phyloP scores from a whole-genome alignment of 2,329 filamentous ascomycete genomes.

The Talaromyces sp. region DNA sequence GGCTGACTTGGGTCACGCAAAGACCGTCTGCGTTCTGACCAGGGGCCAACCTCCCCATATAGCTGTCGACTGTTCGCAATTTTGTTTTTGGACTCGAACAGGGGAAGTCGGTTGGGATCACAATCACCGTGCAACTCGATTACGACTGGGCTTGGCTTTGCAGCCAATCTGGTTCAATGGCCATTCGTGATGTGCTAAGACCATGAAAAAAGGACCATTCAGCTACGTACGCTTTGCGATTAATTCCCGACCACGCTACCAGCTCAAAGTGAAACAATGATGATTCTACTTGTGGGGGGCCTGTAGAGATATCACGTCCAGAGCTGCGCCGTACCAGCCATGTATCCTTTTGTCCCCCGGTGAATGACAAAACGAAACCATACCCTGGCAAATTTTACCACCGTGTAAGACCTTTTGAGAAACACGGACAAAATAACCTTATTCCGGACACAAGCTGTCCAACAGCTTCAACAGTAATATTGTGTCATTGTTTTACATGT shows the following conservation, averaged over 20 bases:
- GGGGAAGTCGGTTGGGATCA: neutral
- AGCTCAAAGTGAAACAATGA: neutral
- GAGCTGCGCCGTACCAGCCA: neutral
- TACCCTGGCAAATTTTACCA: neutral
- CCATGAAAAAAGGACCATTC: neutral
- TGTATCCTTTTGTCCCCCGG: neutral
- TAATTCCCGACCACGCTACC: neutral
- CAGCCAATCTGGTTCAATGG: neutral
- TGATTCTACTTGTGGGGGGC: neutral
- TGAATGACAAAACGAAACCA: neutral
- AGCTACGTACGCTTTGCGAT: neutral
- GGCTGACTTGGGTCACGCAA: neutral
- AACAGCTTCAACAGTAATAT: neutral
- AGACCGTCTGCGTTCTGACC: neutral
- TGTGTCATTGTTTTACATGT: neutral
- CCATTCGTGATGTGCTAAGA: neutral
- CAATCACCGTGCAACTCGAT: neutral
- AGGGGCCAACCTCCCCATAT: neutral
- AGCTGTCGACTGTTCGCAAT: neutral
- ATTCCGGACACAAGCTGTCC: neutral
- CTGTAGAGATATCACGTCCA: neutral
- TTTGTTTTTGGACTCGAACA: slow-evolving; percentile 1
- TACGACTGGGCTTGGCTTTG: neutral
- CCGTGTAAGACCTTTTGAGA: neutral
- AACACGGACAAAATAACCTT: neutral